phyloP scores from a whole-genome alignment of 768 basidiomycete genomes.

The Termitomyces sp. region DNA sequence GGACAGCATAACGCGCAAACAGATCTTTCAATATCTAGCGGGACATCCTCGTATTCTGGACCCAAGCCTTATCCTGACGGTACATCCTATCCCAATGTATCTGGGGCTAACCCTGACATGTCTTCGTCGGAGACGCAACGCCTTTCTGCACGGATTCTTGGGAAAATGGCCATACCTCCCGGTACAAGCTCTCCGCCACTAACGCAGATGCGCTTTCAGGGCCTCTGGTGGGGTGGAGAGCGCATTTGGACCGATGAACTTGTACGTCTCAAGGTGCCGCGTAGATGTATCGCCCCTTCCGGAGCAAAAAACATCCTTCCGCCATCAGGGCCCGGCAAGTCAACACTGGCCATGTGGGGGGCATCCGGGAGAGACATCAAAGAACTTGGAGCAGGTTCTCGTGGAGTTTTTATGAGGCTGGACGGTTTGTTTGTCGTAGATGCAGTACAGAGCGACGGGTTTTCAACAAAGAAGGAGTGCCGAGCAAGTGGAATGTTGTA shows the following conservation, averaged over 20 bases:
- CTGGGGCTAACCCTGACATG: constrained; percentile 14
- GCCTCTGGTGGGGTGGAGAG: constrained; percentile 88
- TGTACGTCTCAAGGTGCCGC: constrained; percentile 67
- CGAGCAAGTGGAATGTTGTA: constrained; percentile 70
- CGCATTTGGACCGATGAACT: constrained; percentile 86
- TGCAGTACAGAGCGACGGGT: constrained; percentile 32
- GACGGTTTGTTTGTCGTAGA: constrained; percentile 64
- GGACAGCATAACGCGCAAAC: constrained; percentile 32
- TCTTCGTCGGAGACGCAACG: constrained; percentile 17
- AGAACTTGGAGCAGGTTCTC: constrained; percentile 45
- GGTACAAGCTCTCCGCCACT: constrained; percentile 6
- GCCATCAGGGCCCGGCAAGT: constrained; percentile 54
- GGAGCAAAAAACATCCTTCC: constrained; percentile 55
- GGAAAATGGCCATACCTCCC: constrained; percentile 15
- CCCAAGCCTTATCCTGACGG: not conserved
- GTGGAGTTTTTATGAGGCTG: constrained; percentile 69
- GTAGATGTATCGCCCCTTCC: constrained; percentile 59
- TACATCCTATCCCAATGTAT: constrained; percentile 11
- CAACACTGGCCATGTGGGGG: constrained; percentile 19
- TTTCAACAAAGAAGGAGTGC: constrained; percentile 46
- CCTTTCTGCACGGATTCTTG: constrained; percentile 18
- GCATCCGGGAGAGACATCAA: constrained; percentile 18
- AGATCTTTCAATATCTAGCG: constrained; percentile 2
- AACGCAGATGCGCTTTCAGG: constrained; percentile 62
- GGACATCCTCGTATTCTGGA: constrained; percentile 3